Conservation (phyloP, 768 basidiomycete genomes). For the Suillus alpinus region DNA sequence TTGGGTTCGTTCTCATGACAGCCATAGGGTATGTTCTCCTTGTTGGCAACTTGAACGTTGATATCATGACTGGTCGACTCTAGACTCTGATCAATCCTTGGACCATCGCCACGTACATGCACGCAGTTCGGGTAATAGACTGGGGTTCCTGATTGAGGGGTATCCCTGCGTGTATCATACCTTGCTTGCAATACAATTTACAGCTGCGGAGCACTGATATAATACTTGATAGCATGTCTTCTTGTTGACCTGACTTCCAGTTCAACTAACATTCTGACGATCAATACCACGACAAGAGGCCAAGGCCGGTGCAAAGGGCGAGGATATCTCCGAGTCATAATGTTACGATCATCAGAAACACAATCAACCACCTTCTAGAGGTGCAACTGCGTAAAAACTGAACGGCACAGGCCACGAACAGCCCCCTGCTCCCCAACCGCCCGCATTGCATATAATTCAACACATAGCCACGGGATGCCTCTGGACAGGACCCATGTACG, state of each 20-base stretch:
- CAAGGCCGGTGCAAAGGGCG: not conserved
- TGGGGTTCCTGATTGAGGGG: not conserved
- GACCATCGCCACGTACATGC: not conserved
- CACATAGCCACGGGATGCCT: not conserved
- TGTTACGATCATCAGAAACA: not conserved
- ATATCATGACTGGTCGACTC: not conserved
- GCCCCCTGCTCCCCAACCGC: not conserved
- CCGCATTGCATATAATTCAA: not conserved
- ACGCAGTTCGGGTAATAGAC: not conserved
- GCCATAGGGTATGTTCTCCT: slow-evolving; percentile 56
- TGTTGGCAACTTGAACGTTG: not conserved
- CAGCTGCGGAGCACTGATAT: not conserved
- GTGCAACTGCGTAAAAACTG: not conserved
- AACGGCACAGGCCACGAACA: not conserved
- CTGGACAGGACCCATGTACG: not conserved
- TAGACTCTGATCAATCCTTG: not conserved
- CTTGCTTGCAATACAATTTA: not conserved
- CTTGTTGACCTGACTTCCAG: too few relatives aligned
- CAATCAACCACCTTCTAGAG: not conserved
- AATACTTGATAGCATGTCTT: not conserved
- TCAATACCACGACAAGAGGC: not conserved
- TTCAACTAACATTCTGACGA: not conserved
- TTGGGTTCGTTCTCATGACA: slow-evolving; percentile 79
- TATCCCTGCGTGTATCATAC: not conserved
- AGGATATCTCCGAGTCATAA: not conserved